Evolutionary conservation across 2,329 filamentous ascomycete species (phyloP), one percentile per base, ranked within the genome.

Genomic region (Alternaria panax): DNA sequence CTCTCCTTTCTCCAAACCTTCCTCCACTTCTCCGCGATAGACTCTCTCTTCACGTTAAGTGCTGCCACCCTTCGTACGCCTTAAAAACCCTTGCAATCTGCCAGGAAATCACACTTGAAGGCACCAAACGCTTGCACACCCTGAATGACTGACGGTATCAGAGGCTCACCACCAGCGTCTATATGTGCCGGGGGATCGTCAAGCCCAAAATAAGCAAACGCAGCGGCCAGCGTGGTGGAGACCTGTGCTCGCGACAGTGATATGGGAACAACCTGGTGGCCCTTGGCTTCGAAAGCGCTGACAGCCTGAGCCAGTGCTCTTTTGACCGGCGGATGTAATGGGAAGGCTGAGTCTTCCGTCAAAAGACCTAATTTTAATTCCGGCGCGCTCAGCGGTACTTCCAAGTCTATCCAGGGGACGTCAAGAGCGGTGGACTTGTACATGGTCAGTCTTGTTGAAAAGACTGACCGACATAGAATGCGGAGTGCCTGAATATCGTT

Each of bases 271-370:
- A 59, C 48, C 16, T 36, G 36, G 45, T 59, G 56, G 12, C 56
- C 56, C 24, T 55, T 46, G 22, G 51, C 56, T 28, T 55, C 45
- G 5, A 59, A 16, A 5, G 40, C n/a, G 5, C 25, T 30, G 1
- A 38, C 51, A 16, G 56, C 56, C 11, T 54, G 24, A 2, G 38
- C 51, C 12, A 59, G 16, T n/a, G 56, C 51, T 9, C 56, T 48
- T 36, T 59, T 59, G 11, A 55, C 56, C 30, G 56, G 56, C 25
- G 56, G 56, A 16, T 59, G 56, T n/a, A 54, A 25, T 3, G 56
- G 56, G 18, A 50, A 54, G 5, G 22, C 28, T 20, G 56, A 45
- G 38, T 59, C 56, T 45, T 59, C 56, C 3, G 43, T n/a, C 34
- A 59, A n/a, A 11, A 59, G 51, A 18, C 56, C 56, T 3, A 59